Percentiles rank a stretch among this genome's conserved stretches.
These are phyloP conservation scores for Acidiella bohemica DNA, from an alignment of 495 filamentous ascomycete genomes.

Conservation along the genomic window DNA sequence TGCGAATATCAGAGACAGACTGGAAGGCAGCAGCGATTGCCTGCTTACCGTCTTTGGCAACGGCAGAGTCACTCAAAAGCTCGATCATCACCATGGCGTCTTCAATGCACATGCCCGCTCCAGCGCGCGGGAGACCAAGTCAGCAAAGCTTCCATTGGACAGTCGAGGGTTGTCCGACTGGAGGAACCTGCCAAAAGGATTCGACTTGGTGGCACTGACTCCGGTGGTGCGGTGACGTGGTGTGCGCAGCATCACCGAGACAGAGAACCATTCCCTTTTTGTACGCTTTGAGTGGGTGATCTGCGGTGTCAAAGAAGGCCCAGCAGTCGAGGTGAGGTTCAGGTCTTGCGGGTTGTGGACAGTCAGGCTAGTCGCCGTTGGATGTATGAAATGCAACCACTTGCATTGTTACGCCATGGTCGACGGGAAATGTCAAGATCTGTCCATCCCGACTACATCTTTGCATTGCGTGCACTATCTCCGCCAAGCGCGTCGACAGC, in stretches of 20 bases:
- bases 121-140: too few species aligned
- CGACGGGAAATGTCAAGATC: slow-evolving; percentile 38
- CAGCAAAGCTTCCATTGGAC: too few species aligned
- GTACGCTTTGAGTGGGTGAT: slow-evolving; percentile 12
- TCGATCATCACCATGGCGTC: slow-evolving; percentile 6
- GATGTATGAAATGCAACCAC: slow-evolving; percentile 15
- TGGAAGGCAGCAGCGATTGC: slow-evolving; percentile 38
- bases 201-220: too few species aligned
- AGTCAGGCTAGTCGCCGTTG: slow-evolving; percentile 1
- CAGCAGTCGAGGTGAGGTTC: slow-evolving; percentile 12
- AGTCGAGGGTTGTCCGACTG: too few species aligned
- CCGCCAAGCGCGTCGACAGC: slow-evolving; percentile 38
- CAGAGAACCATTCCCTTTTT: slow-evolving; percentile 10
- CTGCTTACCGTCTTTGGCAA: slow-evolving; percentile 39
- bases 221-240: slow-evolving; percentile 21
- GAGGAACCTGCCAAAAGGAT: too few species aligned
- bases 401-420: slow-evolving; percentile 33
- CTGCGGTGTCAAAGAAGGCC: slow-evolving; percentile 15
- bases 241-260: slow-evolving; percentile 23
- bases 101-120: slow-evolving; percentile 14
- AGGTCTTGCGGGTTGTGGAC: slow-evolving; percentile 18
- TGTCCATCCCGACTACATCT: slow-evolving; percentile 35
- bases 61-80: background rate
- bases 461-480: slow-evolving; percentile 32
- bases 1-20: slow-evolving; percentile 15